Conservation (phyloP, 306 rosid genomes). For the Vigna mungo region DNA sequence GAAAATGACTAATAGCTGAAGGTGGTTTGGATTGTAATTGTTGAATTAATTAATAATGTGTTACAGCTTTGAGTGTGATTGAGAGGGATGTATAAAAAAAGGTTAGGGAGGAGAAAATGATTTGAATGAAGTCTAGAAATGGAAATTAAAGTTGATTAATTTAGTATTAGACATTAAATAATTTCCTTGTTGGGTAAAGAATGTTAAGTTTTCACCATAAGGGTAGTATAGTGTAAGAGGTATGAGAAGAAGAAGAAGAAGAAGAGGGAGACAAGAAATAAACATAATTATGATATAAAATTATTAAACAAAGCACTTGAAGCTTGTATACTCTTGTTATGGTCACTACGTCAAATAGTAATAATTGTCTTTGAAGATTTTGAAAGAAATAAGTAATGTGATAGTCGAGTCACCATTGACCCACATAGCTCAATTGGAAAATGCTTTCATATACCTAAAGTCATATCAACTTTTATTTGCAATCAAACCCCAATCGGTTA, state of each 20-base stretch:
- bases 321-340: neutral
- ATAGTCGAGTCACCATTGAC: slow-evolving; percentile 42
- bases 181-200: slow-evolving; percentile 28
- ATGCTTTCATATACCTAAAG: slow-evolving; percentile 25
- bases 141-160: slow-evolving; percentile 33
- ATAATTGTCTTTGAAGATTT: slow-evolving; percentile 36
- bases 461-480: slow-evolving; percentile 41
- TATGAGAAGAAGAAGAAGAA: neutral
- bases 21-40: slow-evolving; percentile 27
- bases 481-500: slow-evolving; percentile 44
- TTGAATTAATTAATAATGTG: neutral
- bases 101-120: slow-evolving; percentile 21
- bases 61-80: slow-evolving; percentile 37
- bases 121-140: slow-evolving; percentile 6
- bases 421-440: slow-evolving; percentile 37
- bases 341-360: slow-evolving; percentile 34
- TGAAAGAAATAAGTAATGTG: slow-evolving; percentile 40
- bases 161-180: neutral
- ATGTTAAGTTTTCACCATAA: slow-evolving; percentile 26
- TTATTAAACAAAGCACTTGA: slow-evolving; percentile 45
- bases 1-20: slow-evolving; percentile 40
- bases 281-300: slow-evolving; percentile 44
- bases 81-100: no score
- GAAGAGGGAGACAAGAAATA: slow-evolving; percentile 16
- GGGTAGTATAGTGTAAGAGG: slow-evolving; percentile 22